Conservation (phyloP, 306 rosid species). For the Clitoria ternatea region DNA sequence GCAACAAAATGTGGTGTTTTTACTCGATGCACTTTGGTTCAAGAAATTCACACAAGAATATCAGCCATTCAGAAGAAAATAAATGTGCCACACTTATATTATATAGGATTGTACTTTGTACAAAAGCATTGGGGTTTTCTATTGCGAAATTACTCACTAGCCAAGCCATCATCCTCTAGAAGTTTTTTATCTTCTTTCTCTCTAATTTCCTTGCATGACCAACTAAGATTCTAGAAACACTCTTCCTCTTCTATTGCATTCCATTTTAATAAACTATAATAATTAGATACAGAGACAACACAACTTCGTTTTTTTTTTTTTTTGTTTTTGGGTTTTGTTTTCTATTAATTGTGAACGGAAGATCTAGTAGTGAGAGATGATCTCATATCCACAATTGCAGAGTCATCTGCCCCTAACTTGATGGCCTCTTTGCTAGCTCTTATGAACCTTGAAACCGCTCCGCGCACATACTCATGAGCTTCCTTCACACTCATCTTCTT, state of each 20-base stretch:
- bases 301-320: not conserved
- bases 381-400: conserved; percentile 99
- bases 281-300: conserved; percentile 17
- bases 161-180: conserved; percentile 14
- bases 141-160: conserved; percentile 21
- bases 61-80: conserved; percentile 5
- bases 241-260: conserved; percentile 11
- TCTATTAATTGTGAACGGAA: conserved; percentile 45
- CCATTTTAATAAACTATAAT: not conserved
- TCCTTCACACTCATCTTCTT: conserved; percentile 78
- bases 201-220: not conserved
- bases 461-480: conserved; percentile 70
- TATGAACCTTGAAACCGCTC: conserved; percentile 88
- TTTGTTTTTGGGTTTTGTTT: not conserved
- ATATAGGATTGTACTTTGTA: conserved; percentile 23
- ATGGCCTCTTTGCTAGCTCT: conserved; percentile 96
- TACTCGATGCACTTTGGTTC: not conserved
- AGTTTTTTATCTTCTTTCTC: not conserved
- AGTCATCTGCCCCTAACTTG: conserved; percentile 77
- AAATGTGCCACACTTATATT: conserved; percentile 1
- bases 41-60: not conserved
- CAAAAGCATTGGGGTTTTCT: conserved; percentile 18
- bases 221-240: not conserved
- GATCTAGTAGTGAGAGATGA: conserved; percentile 97
- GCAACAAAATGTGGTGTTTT: not conserved